phyloP scores from a whole-genome alignment of 169 alveolate genomes.

The Cyclospora cayetanensis region DNA sequence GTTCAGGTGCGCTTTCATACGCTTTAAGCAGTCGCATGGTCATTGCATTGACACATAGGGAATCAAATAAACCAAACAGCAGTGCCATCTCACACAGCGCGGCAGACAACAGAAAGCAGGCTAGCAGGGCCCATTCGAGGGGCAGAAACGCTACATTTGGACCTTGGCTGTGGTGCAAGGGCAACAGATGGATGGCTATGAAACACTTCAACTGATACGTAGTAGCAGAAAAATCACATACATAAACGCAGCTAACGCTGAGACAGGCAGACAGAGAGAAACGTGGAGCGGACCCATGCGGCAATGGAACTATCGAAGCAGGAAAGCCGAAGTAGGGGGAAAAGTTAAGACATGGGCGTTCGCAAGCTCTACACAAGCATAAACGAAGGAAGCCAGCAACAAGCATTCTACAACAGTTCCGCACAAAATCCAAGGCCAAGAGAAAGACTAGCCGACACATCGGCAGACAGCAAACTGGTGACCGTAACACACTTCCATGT shows the following conservation, averaged over 20 bases:
- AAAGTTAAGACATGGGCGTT: neutral
- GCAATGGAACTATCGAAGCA: no score
- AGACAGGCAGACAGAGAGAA: neutral
- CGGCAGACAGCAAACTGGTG: neutral
- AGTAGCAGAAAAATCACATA: neutral
- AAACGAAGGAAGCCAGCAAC: neutral
- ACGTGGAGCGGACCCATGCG: neutral
- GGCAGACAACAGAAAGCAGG: no score
- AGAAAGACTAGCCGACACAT: neutral
- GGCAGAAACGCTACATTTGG: no score
- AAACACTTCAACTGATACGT: no score
- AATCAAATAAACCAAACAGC: no score
- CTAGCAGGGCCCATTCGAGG: no score
- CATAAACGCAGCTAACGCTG: neutral
- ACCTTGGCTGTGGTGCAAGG: no score
- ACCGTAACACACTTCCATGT: conserved; percentile 83
- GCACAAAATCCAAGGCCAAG: neutral
- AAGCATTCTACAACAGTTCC: neutral
- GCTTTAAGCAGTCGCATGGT: no score
- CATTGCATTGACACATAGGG: no score
- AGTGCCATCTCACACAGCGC: no score
- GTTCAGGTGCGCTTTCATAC: no score
- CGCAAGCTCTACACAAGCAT: neutral
- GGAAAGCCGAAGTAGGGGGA: neutral
- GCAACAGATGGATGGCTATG: no score